A percentile compares a stretch with the other conserved stretches of the same genome.
phyloP scores from a whole-genome alignment of 805 yeast genomes.

The Starmerella cellae region DNA sequence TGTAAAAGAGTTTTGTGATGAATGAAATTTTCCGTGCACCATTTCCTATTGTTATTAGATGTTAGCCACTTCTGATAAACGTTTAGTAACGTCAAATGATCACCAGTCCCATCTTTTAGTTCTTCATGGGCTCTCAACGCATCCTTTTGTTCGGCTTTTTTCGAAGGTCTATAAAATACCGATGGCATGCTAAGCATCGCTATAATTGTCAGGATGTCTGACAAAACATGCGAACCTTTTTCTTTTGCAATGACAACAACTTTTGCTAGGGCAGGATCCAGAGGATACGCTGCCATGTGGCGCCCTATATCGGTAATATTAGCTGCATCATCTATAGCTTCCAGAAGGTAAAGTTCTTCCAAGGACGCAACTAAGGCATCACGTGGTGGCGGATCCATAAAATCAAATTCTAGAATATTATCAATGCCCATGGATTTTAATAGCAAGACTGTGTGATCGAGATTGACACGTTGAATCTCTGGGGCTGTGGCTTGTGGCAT shows the following conservation, averaged over 20 bases:
- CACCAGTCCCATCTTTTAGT: conserved; percentile 63
- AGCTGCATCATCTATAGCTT: conserved; percentile 78
- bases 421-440: conserved; percentile 73
- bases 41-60: conserved; percentile 40
- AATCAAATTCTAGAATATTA: conserved; percentile 71
- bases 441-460: conserved; percentile 61
- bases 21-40: conserved; percentile 73
- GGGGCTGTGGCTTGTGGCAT: conserved; percentile 72
- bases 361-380: conserved; percentile 61
- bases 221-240: conserved; percentile 34
- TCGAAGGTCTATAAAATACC: conserved; percentile 58
- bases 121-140: conserved; percentile 54
- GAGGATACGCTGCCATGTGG: conserved; percentile 82
- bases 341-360: conserved; percentile 70
- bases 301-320: conserved; percentile 63
- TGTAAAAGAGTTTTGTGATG: conserved; percentile 66
- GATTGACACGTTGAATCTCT: conserved; percentile 76
- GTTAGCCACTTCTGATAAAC: conserved; percentile 71
- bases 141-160: conserved; percentile 37
- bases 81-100: conserved; percentile 72
- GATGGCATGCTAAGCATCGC: conserved; percentile 75
- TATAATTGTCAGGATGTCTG: conserved; percentile 58
- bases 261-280: conserved; percentile 81
- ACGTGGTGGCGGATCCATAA: conserved; percentile 78
- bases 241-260: conserved; percentile 45